phyloP scores from a whole-genome alignment of 805 yeast genomes.

The Ogataea neopini region DNA sequence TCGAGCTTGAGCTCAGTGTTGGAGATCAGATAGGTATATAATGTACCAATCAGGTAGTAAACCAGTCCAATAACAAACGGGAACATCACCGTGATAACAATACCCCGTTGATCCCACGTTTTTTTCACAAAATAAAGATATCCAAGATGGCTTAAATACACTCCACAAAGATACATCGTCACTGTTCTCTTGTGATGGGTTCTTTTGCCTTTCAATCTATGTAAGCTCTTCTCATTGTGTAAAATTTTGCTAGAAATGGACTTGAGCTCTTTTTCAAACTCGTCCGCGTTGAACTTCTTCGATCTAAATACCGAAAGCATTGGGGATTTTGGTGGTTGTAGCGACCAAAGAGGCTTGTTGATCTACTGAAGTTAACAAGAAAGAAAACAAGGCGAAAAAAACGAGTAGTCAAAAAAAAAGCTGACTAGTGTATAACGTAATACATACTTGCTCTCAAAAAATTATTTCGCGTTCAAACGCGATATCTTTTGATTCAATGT shows the following conservation, averaged over 20 bases:
- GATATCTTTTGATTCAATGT: background rate
- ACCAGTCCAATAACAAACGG: constrained; percentile 21
- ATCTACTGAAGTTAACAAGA: too few relatives aligned
- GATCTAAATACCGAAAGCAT: constrained; percentile 31
- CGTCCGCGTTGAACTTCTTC: constrained; percentile 42
- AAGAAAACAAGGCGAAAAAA: background rate
- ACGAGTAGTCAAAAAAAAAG: background rate
- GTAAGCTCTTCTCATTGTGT: constrained; percentile 25
- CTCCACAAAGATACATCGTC: constrained; percentile 21
- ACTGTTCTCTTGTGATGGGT: constrained; percentile 19
- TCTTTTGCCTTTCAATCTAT: constrained; percentile 18
- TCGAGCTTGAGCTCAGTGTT: constrained; percentile 27
- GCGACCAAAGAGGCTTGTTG: background rate
- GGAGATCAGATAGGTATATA: constrained; percentile 24
- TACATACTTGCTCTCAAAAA: too few relatives aligned
- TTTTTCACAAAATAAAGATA: constrained; percentile 20
- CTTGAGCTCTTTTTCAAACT: constrained; percentile 45
- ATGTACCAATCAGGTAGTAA: constrained; percentile 17
- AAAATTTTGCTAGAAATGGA: constrained; percentile 38
- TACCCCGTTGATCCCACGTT: constrained; percentile 2
- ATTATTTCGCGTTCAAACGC: constrained; percentile 2
- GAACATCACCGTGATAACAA: constrained; percentile 5
- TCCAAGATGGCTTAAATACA: constrained; percentile 27
- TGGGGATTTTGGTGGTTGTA: background rate
- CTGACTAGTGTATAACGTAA: too few relatives aligned